Percentiles rank a stretch among this genome's conserved stretches.
Conservation (phyloP, 2,329 filamentous ascomycete species). For the Aspergillus quadricinctus region DNA sequence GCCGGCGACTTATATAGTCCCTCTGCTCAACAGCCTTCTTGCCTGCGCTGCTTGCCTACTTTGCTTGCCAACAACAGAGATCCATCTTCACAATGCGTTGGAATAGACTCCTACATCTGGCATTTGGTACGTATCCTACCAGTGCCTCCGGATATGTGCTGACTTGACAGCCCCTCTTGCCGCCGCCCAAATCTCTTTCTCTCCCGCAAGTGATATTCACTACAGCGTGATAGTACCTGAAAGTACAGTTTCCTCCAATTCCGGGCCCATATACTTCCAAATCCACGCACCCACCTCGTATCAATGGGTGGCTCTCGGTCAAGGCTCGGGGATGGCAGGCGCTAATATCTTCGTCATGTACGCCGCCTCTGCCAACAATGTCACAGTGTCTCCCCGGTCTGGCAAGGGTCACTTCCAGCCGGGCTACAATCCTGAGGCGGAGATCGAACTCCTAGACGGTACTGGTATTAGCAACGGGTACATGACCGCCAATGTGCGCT, state of each 20-base stretch:
- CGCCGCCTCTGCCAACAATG: conserved; percentile 49
- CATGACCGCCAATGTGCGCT: conserved; percentile 58
- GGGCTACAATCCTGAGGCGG: conserved; percentile 39
- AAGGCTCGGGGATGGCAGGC: conserved; percentile 52
- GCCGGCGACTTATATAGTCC: neutral
- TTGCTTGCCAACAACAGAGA: neutral
- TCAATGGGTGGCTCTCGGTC: conserved; percentile 56
- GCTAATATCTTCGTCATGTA: conserved; percentile 63
- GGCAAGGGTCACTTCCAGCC: conserved; percentile 50
- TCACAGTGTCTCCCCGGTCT: conserved; percentile 57
- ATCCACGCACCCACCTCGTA: conserved; percentile 42
- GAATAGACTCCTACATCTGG: neutral
- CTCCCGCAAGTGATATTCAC: conserved; percentile 18
- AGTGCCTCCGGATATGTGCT: neutral
- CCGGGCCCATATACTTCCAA: conserved; percentile 59
- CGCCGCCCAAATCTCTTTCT: conserved; percentile 13
- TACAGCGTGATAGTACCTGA: conserved; percentile 55
- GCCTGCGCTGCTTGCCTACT: neutral
- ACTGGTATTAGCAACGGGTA: conserved; percentile 51
- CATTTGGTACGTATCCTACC: neutral
- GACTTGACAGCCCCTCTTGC: conserved; percentile 2
- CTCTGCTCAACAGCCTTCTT: neutral
- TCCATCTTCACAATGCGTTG: neutral
- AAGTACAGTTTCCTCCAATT: conserved; percentile 44
- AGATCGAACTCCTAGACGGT: conserved; percentile 54